A percentile compares a stretch with the other conserved stretches of the same genome.
Conservation (phyloP, 768 basidiomycete genomes). For the Naganishia antarctica region DNA sequence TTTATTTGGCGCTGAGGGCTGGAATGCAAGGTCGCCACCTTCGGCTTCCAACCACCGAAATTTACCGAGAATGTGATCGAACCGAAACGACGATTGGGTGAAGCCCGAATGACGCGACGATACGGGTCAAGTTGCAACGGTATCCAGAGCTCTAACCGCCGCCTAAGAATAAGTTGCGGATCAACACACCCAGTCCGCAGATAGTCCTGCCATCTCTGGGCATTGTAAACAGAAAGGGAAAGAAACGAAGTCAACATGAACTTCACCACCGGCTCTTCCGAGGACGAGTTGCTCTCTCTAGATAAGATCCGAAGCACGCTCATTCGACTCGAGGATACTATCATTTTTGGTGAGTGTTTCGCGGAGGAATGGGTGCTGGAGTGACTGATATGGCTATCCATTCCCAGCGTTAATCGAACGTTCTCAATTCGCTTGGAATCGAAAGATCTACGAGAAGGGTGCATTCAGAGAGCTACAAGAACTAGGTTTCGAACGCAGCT, state of each 20-base stretch:
- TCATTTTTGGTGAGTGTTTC: slow-evolving; percentile 69
- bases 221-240: not conserved
- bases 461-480: slow-evolving; percentile 72
- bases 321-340: slow-evolving; percentile 90
- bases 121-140: not conserved
- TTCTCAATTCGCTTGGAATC: slow-evolving; percentile 92
- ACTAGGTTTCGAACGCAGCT: slow-evolving; percentile 73
- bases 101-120: not conserved
- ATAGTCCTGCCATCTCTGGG: too few relatives aligned
- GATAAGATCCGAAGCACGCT: slow-evolving; percentile 82
- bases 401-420: slow-evolving; percentile 76
- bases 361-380: not conserved
- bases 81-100: slow-evolving; percentile 2
- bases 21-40: too few relatives aligned
- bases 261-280: slow-evolving; percentile 43
- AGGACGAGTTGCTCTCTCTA: slow-evolving; percentile 73
- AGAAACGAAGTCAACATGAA: slow-evolving; percentile 35
- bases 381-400: not conserved
- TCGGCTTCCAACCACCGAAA: too few relatives aligned
- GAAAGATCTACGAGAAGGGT: slow-evolving; percentile 74
- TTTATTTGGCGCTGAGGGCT: too few relatives aligned
- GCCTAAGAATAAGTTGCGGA: too few relatives aligned
- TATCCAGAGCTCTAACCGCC: too few relatives aligned
- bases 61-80: slow-evolving; percentile 19
- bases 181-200: too few relatives aligned